Base-by-base conservation (phyloP, 345 rosid species). In the Psidium guajava region DNA sequence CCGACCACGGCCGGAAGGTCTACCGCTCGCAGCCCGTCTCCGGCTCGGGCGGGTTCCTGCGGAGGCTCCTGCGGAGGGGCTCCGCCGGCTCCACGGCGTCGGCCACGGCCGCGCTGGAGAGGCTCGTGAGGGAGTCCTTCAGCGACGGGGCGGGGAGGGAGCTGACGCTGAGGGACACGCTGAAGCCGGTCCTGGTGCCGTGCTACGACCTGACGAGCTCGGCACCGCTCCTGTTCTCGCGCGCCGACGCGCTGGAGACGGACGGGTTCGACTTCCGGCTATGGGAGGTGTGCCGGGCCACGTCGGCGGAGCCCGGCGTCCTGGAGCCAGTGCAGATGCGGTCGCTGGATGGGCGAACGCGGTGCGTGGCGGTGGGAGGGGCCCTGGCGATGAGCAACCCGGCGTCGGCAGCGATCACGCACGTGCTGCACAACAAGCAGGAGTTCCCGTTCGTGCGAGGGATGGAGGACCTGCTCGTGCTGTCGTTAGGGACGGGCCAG, bases 361-460 rank as follows among this genome's bases (percentile, higher is more conserved):
- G 86, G 85, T 97, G 99, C 87, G 84, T 95, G 50, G 99, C 98
- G 16, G 93, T 97, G 18, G 99, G 95, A 44, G 98, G 98, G 3
- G 98, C 98, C 5, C 85, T 96, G 44, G 95, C 96, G 1, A 95
- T 93, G 98, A 94, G 90, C 83, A 97, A 97, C 86, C 99, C 98
- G 14, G 88, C 99, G 5, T 93, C 98, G 4, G 99, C 99, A 22
- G 98, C 99, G 20, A 95, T 97, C 52, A 97, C 99, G 82, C 99
- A 97, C 89, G 99, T 97, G 85, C 88, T 97, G 83, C 99, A 97
- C 59, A 97, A 97, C 88, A 97, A 97, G 92, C 98, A 95, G 86
- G 99, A 97, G 90, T 97, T 97, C 44, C 99, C 99, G 24, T 95
- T 95, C 85, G 99, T 97, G 84, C 90, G 98, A 83, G 99, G 99